Percentiles rank a stretch among this genome's conserved stretches.
phyloP scores from a whole-genome alignment of 805 yeast species.

The Metschnikowia rubicola region DNA sequence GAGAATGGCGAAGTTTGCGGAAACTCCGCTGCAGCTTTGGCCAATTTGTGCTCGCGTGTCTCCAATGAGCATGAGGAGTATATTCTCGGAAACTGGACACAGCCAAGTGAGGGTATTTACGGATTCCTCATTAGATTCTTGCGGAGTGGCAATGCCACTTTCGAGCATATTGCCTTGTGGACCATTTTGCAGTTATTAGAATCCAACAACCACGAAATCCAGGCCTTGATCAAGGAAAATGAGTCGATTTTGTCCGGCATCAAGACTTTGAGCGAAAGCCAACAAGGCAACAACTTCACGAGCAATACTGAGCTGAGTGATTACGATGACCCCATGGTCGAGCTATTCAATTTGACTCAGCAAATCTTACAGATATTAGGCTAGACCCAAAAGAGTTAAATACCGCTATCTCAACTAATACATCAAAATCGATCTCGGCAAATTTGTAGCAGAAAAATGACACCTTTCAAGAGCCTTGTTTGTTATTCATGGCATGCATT shows the following conservation, averaged over 20 bases:
- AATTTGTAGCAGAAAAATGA: neutral
- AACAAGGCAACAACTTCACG: conserved; percentile 20
- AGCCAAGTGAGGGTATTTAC: conserved; percentile 79
- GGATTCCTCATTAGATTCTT: conserved; percentile 81
- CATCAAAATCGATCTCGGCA: neutral
- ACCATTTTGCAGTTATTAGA: conserved; percentile 90
- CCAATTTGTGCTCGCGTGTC: conserved; percentile 89
- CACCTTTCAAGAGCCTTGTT: neutral
- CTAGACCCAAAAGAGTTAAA: conserved; percentile 7
- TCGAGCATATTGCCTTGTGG: conserved; percentile 98
- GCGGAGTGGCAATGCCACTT: conserved; percentile 82
- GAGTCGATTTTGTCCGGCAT: conserved; percentile 53
- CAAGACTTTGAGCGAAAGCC: conserved; percentile 43
- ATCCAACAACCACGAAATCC: conserved; percentile 67
- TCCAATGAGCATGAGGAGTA: conserved; percentile 66
- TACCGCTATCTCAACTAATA: neutral
- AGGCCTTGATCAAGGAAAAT: conserved; percentile 51
- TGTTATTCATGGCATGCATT: no score
- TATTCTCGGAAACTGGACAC: conserved; percentile 73
- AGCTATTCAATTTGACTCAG: conserved; percentile 62
- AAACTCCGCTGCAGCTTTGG: conserved; percentile 96
- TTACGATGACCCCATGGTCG: conserved; percentile 60
- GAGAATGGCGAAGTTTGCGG: conserved; percentile 94
- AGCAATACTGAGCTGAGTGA: conserved; percentile 28
- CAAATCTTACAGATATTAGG: conserved; percentile 58